A percentile compares a stretch with the other conserved stretches of the same genome.
phyloP scores from a whole-genome alignment of 2,329 filamentous ascomycete species.

The Zymoseptoria passerinii region DNA sequence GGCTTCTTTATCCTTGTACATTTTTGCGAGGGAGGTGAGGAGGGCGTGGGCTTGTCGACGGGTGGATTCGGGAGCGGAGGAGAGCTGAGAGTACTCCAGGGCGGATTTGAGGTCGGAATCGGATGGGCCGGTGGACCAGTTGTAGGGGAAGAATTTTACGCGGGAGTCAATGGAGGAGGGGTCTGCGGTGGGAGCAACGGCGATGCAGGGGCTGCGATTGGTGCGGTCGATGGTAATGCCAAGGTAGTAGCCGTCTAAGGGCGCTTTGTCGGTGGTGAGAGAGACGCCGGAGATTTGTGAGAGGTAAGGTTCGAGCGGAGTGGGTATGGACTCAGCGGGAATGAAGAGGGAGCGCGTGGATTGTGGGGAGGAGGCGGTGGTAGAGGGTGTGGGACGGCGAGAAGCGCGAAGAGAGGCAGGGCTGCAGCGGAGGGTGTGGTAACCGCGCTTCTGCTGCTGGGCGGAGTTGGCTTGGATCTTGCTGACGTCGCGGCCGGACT shows the following conservation, averaged over 20 bases:
- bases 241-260: constrained; percentile 39
- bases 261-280: constrained; percentile 19
- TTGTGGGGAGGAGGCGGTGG: constrained; percentile 6
- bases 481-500: constrained; percentile 34
- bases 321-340: constrained; percentile 18
- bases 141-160: constrained; percentile 52
- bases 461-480: constrained; percentile 32
- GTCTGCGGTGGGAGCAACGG: constrained; percentile 48
- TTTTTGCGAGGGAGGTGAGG: constrained; percentile 46
- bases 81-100: constrained; percentile 47
- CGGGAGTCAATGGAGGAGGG: constrained; percentile 36
- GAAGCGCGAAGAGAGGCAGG: constrained; percentile 10
- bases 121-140: constrained; percentile 44
- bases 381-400: constrained; percentile 13
- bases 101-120: constrained; percentile 34
- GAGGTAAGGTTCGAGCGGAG: constrained; percentile 24
- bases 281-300: constrained; percentile 20
- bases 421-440: constrained; percentile 31
- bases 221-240: constrained; percentile 59
- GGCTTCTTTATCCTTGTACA: constrained; percentile 59
- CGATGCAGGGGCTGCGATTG: constrained; percentile 54
- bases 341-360: constrained; percentile 23
- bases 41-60: constrained; percentile 38
- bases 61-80: constrained; percentile 36
- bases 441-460: constrained; percentile 40